Evolutionary conservation across 305 asterid species (phyloP).

Genomic region (Fraxinus angustifolia): DNA sequence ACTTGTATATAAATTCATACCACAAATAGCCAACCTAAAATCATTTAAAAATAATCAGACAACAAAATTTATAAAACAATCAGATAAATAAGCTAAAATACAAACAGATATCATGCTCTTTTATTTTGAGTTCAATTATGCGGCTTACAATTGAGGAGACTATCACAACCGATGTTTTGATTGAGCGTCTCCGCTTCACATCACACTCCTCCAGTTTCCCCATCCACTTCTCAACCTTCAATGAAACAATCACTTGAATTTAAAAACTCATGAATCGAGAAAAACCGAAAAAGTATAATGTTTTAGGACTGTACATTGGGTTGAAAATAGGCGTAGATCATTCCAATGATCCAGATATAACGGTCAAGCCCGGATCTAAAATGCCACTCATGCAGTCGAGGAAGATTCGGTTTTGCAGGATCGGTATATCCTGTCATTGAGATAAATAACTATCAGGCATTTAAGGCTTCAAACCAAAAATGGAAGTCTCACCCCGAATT

Average conservation of each 20-base stretch:
- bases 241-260: constrained; percentile 17
- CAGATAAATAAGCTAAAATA: background rate
- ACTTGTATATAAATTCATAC: constrained; percentile 81
- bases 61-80: background rate
- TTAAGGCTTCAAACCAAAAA: constrained; percentile 3
- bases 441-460: constrained; percentile 29
- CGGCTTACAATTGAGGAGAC: constrained; percentile 49
- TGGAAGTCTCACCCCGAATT: background rate
- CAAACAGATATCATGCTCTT: background rate
- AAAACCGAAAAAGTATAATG: background rate
- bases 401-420: constrained; percentile 92
- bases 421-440: constrained; percentile 70
- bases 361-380: constrained; percentile 99
- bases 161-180: constrained; percentile 53
- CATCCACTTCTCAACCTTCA: constrained; percentile 87
- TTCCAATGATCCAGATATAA: constrained; percentile 92
- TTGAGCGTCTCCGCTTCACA: constrained; percentile 54
- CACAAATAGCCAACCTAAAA: constrained; percentile 58
- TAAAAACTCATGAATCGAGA: constrained; percentile 16
- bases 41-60: constrained; percentile 11
- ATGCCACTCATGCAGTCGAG: constrained; percentile 93
- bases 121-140: constrained; percentile 4
- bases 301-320: constrained; percentile 52
- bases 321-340: constrained; percentile 89
- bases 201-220: constrained; percentile 90